phyloP scores from a whole-genome alignment of 495 filamentous ascomycete genomes.

The Aeminium ludgeri region DNA sequence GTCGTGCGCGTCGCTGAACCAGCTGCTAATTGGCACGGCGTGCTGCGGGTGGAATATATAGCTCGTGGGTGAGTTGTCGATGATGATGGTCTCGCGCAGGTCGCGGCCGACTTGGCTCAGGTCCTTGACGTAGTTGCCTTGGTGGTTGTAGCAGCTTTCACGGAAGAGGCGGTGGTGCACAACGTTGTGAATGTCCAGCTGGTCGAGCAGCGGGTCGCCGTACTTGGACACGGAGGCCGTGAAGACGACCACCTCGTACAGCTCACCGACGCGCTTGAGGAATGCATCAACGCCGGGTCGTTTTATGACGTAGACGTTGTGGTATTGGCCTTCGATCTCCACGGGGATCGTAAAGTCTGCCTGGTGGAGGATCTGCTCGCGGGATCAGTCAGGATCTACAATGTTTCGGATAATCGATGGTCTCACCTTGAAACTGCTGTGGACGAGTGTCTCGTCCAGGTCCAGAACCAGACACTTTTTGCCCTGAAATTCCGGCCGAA shows the following conservation, averaged over 20 bases:
- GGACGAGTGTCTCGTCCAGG: conserved; percentile 94
- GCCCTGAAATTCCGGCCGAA: conserved; percentile 57
- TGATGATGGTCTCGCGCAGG: conserved; percentile 95
- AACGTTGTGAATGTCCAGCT: conserved; percentile 91
- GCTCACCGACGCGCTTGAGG: conserved; percentile 94
- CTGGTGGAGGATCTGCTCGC: conserved; percentile 72
- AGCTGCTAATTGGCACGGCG: conserved; percentile 97
- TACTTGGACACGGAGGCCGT: conserved; percentile 99
- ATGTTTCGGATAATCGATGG: no score
- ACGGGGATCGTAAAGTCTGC: conserved; percentile 99
- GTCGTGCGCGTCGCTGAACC: conserved; percentile 99
- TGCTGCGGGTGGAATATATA: conserved; percentile 99
- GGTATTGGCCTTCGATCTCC: conserved; percentile 96
- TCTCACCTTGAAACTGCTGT: conserved; percentile 94
- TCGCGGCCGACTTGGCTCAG: conserved; percentile 93
- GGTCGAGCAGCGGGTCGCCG: conserved; percentile 88
- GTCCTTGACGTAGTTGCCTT: conserved; percentile 99
- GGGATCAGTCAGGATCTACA: conserved; percentile 13
- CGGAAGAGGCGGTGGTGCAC: conserved; percentile 94
- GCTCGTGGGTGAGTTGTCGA: conserved; percentile 97
- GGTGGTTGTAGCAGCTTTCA: conserved; percentile 98
- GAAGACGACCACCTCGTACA: conserved; percentile 98
- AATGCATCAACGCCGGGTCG: conserved; percentile 93
- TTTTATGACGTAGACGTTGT: conserved; percentile 99
- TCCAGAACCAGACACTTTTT: conserved; percentile 92